Evolutionary conservation across 108 stramenopile genomes (phyloP), one percentile per base, ranked within the genome.

Genomic region (Cyclotella baltica): DNA sequence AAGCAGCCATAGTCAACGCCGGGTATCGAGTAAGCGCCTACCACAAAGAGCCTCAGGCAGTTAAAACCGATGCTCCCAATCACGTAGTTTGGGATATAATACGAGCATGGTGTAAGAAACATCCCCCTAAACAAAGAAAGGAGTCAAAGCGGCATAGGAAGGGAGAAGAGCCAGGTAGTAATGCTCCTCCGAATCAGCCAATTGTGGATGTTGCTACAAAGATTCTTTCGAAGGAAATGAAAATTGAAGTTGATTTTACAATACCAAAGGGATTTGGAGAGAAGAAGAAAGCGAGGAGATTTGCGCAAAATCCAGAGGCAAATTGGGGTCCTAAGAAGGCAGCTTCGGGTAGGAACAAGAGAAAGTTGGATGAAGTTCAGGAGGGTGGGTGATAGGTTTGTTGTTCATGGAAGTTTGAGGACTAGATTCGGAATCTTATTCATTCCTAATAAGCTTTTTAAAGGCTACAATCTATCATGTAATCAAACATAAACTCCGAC

Each of bases 1-100:
- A 88, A 40, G 94, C 96, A 25, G 98, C 98, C 8, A 62, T 99
- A 2, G 43, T 86, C 33, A 96, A 98, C 71, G 97, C 97, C 13
- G 98, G 98, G 9, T 98, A 96, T 83, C 76, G 89, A 43, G 92
- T 93, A 16, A 96, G 96, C 70, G 95, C 95, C 13, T 92, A 91
- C 62, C 98, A 99, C 83, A 97, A 97, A 70, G 97, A 97, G 62
- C 96, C 97, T 10, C 72, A 86, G 59, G 97, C 97, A 23, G 75
- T 99, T 46, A 98, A 99, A 73, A 98, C 98, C 0, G 90, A 97
- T 78, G 98, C 98, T 23, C 98, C 98, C 4, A 89, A 87, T 62
- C 80, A 81, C 50, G 89, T 98, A 1, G 75, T 99, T 52, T 98
- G 97, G 97, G 97, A 98, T 81, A 74, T 98, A 56, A 77, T 98